Evolutionary conservation across 495 filamentous ascomycete species (phyloP).

Genomic region (Neurospora hispaniola): DNA sequence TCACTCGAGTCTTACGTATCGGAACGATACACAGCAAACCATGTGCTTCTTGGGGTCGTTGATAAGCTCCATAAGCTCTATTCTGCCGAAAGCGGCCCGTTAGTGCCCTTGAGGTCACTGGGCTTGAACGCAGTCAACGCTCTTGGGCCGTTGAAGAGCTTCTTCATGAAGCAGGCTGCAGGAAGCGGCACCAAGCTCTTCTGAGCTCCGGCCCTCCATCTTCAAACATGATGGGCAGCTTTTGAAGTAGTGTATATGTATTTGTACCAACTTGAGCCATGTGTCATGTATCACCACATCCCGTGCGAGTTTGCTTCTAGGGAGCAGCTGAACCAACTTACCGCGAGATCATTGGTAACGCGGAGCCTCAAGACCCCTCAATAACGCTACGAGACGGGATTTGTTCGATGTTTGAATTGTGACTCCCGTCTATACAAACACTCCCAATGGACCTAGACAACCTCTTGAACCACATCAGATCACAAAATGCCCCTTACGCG

Average conservation of each 20-base stretch:
- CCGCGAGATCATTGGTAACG: background rate
- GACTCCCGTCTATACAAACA: background rate
- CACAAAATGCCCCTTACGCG: background rate
- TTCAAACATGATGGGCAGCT: background rate
- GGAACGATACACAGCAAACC: constrained; percentile 72
- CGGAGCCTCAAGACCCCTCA: background rate
- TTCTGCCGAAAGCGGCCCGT: constrained; percentile 57
- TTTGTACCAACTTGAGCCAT: background rate
- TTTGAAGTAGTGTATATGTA: background rate
- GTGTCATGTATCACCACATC: background rate
- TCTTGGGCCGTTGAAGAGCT: constrained; percentile 68
- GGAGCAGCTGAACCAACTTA: background rate
- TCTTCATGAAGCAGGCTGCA: constrained; percentile 84
- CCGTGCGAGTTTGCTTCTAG: background rate
- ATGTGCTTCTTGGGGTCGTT: constrained; percentile 75
- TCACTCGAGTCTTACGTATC: constrained; percentile 68
- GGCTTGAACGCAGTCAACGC: constrained; percentile 70
- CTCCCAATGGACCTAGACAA: background rate
- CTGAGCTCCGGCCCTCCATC: constrained; percentile 8
- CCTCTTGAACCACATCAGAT: background rate
- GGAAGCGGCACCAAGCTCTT: constrained; percentile 43
- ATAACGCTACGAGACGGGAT: background rate
- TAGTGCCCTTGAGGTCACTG: constrained; percentile 65
- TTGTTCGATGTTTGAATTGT: background rate
- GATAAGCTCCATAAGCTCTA: constrained; percentile 95